Conservation (phyloP, 177 flowering plant genomes). For the Telopea speciosissima region DNA sequence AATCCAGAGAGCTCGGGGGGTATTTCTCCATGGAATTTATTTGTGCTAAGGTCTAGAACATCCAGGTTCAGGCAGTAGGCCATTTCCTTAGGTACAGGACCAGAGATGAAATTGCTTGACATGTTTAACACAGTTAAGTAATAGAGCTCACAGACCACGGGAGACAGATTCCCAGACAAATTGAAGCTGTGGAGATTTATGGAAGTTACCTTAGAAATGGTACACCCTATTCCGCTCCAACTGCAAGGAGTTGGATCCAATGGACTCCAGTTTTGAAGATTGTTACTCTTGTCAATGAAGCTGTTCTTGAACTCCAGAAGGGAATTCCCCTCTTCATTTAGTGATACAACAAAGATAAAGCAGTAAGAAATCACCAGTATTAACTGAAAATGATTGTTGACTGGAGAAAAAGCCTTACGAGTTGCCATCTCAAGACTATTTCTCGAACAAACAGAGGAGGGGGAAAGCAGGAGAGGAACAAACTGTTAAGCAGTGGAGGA, state of each 20-base stretch:
- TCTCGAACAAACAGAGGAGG: not conserved
- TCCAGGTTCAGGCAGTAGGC: conserved; percentile 30
- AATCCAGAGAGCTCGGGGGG: conserved; percentile 29
- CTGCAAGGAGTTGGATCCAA: conserved; percentile 37
- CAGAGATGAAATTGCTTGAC: conserved; percentile 45
- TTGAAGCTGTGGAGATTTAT: conserved; percentile 33
- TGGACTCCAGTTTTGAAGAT: conserved; percentile 39
- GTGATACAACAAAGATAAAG: conserved; percentile 19
- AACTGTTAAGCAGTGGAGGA: not conserved
- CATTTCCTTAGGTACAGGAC: conserved; percentile 41
- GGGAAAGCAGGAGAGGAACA: not conserved
- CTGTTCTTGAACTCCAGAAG: conserved; percentile 40
- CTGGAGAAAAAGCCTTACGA: not conserved
- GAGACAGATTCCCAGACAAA: conserved; percentile 45
- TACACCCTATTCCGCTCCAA: conserved; percentile 48
- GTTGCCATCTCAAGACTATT: conserved; percentile 9
- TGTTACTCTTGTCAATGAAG: conserved; percentile 30
- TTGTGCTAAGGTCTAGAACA: conserved; percentile 46
- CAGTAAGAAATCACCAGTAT: conserved; percentile 14
- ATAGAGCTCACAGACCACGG: conserved; percentile 37
- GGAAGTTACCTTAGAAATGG: conserved; percentile 32
- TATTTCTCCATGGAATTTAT: conserved; percentile 40
- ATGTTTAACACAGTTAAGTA: conserved; percentile 31
- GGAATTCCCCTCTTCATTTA: conserved; percentile 39
- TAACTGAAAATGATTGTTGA: conserved; percentile 6